Percentiles rank a stretch among this genome's conserved stretches.
These are phyloP conservation scores for Phaseolus coccineus DNA, from an alignment of 331 rosid genomes.

Conservation along the genomic window DNA sequence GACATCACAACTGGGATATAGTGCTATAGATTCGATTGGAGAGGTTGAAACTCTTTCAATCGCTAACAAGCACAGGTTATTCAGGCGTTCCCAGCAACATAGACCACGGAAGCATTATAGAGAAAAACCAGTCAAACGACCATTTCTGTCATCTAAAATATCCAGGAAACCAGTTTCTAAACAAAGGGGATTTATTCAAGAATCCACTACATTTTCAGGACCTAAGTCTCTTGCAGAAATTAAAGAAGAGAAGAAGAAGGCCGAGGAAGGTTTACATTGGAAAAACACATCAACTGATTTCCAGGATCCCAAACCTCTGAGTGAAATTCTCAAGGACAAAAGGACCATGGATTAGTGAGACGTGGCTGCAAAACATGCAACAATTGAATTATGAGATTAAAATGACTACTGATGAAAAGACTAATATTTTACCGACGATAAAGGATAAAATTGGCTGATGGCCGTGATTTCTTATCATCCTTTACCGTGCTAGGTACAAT, in stretches of 20 bases:
- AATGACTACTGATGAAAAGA: slow-evolving; percentile 29
- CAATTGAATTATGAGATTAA: slow-evolving; percentile 41
- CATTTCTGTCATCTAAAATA: slow-evolving; percentile 44
- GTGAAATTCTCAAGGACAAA: slow-evolving; percentile 75
- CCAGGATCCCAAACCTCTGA: slow-evolving; percentile 74
- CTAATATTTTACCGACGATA: slow-evolving; percentile 25
- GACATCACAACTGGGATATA: slow-evolving; percentile 59
- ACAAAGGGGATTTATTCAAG: slow-evolving; percentile 47
- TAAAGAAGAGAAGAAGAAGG: slow-evolving; percentile 69
- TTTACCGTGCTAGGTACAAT: slow-evolving; percentile 34
- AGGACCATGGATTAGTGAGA: slow-evolving; percentile 48
- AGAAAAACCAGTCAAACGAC: slow-evolving; percentile 50
- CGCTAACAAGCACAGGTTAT: slow-evolving; percentile 47
- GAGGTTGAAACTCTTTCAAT: slow-evolving; percentile 48
- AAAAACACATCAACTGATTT: slow-evolving; percentile 51
- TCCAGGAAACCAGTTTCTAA: slow-evolving; percentile 54
- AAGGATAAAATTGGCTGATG: slow-evolving; percentile 14
- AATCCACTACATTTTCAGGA: slow-evolving; percentile 61
- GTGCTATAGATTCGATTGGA: slow-evolving; percentile 41
- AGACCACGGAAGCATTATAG: slow-evolving; percentile 53
- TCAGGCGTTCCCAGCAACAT: slow-evolving; percentile 55
- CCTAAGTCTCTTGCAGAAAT: slow-evolving; percentile 89
- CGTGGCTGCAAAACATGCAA: slow-evolving; percentile 30
- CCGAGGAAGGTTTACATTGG: slow-evolving; percentile 47
- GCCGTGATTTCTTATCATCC: slow-evolving; percentile 25